Evolutionary conservation across 2,329 filamentous ascomycete genomes (phyloP).

Genomic region (Neonectria coccinea): DNA sequence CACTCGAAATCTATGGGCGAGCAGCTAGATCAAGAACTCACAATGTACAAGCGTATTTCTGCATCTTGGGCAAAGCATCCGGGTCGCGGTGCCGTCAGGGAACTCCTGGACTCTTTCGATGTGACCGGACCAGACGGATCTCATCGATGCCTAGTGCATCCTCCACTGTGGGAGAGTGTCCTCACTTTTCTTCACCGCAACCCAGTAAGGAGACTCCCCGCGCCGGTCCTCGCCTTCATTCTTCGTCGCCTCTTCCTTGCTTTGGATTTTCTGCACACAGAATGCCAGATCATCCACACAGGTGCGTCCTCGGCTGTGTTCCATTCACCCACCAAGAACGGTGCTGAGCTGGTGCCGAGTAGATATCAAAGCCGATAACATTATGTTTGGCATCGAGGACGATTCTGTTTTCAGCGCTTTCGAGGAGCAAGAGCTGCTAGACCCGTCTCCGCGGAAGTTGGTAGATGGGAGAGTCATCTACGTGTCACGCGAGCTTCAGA

Average conservation of each 20-base stretch:
- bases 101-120: constrained; percentile 54
- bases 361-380: constrained; percentile 62
- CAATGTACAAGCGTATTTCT: constrained; percentile 57
- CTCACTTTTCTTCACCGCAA: constrained; percentile 55
- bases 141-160: constrained; percentile 54
- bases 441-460: constrained; percentile 57
- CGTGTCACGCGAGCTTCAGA: constrained; percentile 53
- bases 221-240: constrained; percentile 49
- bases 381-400: constrained; percentile 57
- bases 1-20: constrained; percentile 40
- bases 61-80: constrained; percentile 44
- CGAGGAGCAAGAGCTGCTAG: constrained; percentile 53
- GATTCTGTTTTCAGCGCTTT: constrained; percentile 54
- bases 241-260: constrained; percentile 56
- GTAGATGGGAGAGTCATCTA: constrained; percentile 57
- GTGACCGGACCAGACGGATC: constrained; percentile 50
- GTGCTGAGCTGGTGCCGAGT: constrained; percentile 48
- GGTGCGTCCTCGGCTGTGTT: constrained; percentile 48
- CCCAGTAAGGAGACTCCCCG: constrained; percentile 51
- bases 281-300: constrained; percentile 59
- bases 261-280: constrained; percentile 59
- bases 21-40: constrained; percentile 51
- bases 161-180: constrained; percentile 58
- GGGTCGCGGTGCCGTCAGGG: constrained; percentile 48
- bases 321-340: constrained; percentile 26